Evolutionary conservation across 129 eudicot genomes (phyloP).

Genomic region (Chrysanthemum lavandulifolium): DNA sequence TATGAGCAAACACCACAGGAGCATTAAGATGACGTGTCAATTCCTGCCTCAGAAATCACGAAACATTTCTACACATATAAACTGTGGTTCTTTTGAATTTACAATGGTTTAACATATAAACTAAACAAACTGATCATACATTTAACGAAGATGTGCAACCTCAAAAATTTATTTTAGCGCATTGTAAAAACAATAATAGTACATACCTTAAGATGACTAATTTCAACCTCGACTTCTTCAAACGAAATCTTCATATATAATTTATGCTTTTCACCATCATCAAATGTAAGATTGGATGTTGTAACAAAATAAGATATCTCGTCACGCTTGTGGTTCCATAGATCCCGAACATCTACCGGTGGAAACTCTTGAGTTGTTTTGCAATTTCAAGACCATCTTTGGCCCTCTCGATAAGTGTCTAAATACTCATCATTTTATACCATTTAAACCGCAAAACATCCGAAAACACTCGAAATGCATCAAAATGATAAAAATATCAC

Average conservation of each 20-base stretch:
- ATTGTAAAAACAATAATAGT: slow-evolving; percentile 15
- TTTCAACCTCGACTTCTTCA: slow-evolving; percentile 51
- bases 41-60: slow-evolving; percentile 63
- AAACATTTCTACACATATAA: slow-evolving; percentile 32
- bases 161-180: background rate
- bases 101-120: slow-evolving; percentile 12
- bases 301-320: slow-evolving; percentile 48
- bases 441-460: too few relatives aligned
- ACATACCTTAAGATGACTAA: slow-evolving; percentile 65
- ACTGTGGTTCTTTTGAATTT: slow-evolving; percentile 15
- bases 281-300: slow-evolving; percentile 77
- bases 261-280: slow-evolving; percentile 57
- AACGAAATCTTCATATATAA: slow-evolving; percentile 56
- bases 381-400: too few relatives aligned
- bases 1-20: too few relatives aligned
- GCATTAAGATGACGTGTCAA: too few relatives aligned
- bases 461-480: too few relatives aligned
- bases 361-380: too few relatives aligned
- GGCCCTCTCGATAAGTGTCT: too few relatives aligned
- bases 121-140: slow-evolving; percentile 8
- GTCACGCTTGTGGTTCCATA: slow-evolving; percentile 79
- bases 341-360: too few relatives aligned
- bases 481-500: too few relatives aligned
- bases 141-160: background rate
- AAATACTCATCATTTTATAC: too few relatives aligned